Conservation (phyloP, 768 basidiomycete genomes). For the Chalciporus piperatus region DNA sequence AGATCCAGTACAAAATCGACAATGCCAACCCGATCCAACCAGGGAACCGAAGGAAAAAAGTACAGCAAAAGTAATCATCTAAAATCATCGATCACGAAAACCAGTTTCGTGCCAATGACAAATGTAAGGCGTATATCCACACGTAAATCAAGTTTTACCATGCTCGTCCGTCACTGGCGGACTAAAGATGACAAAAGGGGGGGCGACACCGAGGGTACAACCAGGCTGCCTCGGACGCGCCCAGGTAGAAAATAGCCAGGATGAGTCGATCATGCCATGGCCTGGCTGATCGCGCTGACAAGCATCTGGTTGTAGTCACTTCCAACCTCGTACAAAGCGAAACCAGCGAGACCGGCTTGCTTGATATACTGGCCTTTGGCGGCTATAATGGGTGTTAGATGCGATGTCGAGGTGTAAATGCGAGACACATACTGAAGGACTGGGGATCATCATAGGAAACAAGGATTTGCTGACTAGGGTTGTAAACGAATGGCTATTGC, state of each 20-base stretch:
- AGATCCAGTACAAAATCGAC: background rate
- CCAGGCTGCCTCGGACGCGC: background rate
- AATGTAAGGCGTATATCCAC: background rate
- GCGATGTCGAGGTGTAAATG: background rate
- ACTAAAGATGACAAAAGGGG: background rate
- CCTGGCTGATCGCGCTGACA: constrained; percentile 31
- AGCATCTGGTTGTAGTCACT: constrained; percentile 41
- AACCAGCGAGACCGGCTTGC: constrained; percentile 35
- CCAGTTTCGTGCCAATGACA: background rate
- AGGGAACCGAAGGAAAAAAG: background rate
- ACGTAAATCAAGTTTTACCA: background rate
- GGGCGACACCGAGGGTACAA: background rate
- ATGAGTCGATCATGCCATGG: constrained; percentile 17
- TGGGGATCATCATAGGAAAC: constrained; percentile 64
- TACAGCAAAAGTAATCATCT: background rate
- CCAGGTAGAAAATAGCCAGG: too few relatives aligned
- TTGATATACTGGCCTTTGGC: constrained; percentile 43
- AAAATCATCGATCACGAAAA: constrained; percentile 11
- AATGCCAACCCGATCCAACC: background rate
- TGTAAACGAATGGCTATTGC: constrained; percentile 64
- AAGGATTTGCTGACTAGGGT: constrained; percentile 48
- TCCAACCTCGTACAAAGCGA: constrained; percentile 44
- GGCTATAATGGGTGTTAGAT: constrained; percentile 24
- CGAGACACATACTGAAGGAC: constrained; percentile 48
- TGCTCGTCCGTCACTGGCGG: background rate